Evolutionary conservation across 306 rosid genomes (phyloP), one percentile per base, ranked within the genome.

Genomic region (Cyamopsis tetragonoloba): DNA sequence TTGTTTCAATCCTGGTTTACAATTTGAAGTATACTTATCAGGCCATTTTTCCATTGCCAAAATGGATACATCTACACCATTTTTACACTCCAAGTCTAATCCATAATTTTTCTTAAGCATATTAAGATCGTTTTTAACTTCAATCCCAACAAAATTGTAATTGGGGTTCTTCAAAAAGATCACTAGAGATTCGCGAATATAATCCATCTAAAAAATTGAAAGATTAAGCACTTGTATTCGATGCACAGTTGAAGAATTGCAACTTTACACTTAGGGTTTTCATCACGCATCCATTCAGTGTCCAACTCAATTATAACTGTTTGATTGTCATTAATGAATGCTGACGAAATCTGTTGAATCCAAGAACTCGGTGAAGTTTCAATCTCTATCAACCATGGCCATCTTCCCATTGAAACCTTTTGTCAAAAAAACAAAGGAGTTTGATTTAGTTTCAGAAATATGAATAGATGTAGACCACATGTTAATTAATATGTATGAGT

Each of bases 71-170:
- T 79, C 72, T 17, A 18, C 27, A 3, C 56, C 71, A 1, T 44
- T 53, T 0, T 26, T 14, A 2, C 76, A 18, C 10, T 73, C 56
- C 35, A 79, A n/a, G n/a, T n/a, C n/a, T n/a, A n/a, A 12, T 1
- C 55, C 58, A 39, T 67, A 60, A 17, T 68, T 67, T 0, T 7
- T 20, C 28, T 6, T 26, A 1, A 79, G 72, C 24, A 28, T 79
- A 0, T 1, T 4, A 0, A 61, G 30, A 2, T 73, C 83, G 0
- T 8, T 6, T 15, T 28, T 11, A 20, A 72, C 59, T 17, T 31
- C 63, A 4, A 79, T 71, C 7, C 83, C 83, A 7, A 62, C 83
- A 10, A 79, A 73, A 0, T 56, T 17, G 24, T 43, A 27, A 3
- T 62, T 19, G 0, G 32, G 1, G 4, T 67, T 19, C 6, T 0